These are phyloP conservation scores for Parasitella parasitica DNA, from an alignment of 371 early-diverging fungal species.

Conservation along the genomic window DNA sequence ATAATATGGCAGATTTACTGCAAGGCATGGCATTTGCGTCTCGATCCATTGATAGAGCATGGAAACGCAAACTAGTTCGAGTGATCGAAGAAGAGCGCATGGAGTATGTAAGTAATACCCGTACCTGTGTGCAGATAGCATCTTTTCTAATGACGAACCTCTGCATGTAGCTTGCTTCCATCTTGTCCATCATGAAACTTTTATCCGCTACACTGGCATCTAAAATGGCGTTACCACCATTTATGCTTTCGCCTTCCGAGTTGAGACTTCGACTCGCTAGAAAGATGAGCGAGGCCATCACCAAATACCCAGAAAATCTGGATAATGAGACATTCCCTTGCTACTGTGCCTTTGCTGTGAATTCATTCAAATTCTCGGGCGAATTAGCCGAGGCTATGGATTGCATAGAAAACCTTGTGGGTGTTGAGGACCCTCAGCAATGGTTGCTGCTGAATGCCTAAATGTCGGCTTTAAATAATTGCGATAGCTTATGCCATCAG, in stretches of 20 bases:
- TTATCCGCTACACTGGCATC: slow-evolving; percentile 40
- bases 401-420: slow-evolving; percentile 36
- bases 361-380: slow-evolving; percentile 30
- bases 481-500: neutral
- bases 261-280: slow-evolving; percentile 20
- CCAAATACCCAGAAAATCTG: slow-evolving; percentile 17
- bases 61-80: slow-evolving; percentile 25
- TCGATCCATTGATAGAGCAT: slow-evolving; percentile 16
- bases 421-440: slow-evolving; percentile 43
- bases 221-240: slow-evolving; percentile 46
- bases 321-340: slow-evolving; percentile 29
- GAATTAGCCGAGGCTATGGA: slow-evolving; percentile 31
- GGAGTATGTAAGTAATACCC: slow-evolving; percentile 35
- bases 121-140: neutral
- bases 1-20: slow-evolving; percentile 45
- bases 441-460: slow-evolving; percentile 33
- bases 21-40: slow-evolving; percentile 36
- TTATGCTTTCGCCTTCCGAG: slow-evolving; percentile 31
- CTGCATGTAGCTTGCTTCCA: slow-evolving; percentile 31
- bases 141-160: neutral
- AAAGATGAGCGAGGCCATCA: slow-evolving; percentile 14
- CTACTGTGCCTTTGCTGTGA: slow-evolving; percentile 36
- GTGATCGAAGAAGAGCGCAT: slow-evolving; percentile 28
- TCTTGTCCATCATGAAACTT: slow-evolving; percentile 41
- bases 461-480: neutral